A percentile compares a stretch with the other conserved stretches of the same genome.
Conservation (phyloP, 2,329 filamentous ascomycete species). For the Sporothrix mexicana region DNA sequence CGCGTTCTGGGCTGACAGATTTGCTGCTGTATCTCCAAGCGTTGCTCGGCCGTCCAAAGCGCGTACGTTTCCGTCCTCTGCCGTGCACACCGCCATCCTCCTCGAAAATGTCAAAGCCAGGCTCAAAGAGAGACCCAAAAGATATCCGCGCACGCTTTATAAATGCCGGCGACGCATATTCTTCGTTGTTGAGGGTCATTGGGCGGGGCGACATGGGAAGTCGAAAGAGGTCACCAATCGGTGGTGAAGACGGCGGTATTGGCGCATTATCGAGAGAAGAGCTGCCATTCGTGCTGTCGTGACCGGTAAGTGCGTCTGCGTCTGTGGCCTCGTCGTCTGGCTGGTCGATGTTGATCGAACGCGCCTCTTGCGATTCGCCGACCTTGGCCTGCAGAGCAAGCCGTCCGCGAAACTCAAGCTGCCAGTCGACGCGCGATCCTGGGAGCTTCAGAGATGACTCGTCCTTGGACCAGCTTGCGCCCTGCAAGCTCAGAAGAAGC, state of each 20-base stretch:
- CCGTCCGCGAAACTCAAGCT: slow-evolving; percentile 60
- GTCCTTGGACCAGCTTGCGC: slow-evolving; percentile 68
- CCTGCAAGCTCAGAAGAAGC: slow-evolving; percentile 70
- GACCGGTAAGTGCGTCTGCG: not conserved
- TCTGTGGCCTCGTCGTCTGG: slow-evolving; percentile 39
- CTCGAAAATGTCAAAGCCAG: slow-evolving; percentile 70
- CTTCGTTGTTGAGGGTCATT: slow-evolving; percentile 44
- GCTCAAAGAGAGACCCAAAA: slow-evolving; percentile 69
- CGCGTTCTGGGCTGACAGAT: slow-evolving; percentile 71
- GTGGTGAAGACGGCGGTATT: slow-evolving; percentile 34
- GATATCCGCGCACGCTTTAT: slow-evolving; percentile 73
- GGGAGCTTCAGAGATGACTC: slow-evolving; percentile 55
- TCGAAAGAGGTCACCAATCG: slow-evolving; percentile 28
- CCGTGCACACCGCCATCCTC: slow-evolving; percentile 67
- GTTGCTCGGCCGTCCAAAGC: slow-evolving; percentile 68
- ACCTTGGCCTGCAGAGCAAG: slow-evolving; percentile 57
- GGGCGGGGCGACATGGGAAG: slow-evolving; percentile 2
- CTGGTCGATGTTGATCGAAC: slow-evolving; percentile 60
- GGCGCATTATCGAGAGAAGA: not conserved
- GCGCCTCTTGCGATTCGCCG: slow-evolving; percentile 55
- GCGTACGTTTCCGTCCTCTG: slow-evolving; percentile 71
- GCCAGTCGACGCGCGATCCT: slow-evolving; percentile 62
- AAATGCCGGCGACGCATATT: slow-evolving; percentile 81
- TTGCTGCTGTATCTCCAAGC: slow-evolving; percentile 77
- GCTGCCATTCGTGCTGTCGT: not conserved